Evolutionary conservation across 768 basidiomycete genomes (phyloP), one percentile per base, ranked within the genome.

Genomic region (Boletus vinaceobasis): DNA sequence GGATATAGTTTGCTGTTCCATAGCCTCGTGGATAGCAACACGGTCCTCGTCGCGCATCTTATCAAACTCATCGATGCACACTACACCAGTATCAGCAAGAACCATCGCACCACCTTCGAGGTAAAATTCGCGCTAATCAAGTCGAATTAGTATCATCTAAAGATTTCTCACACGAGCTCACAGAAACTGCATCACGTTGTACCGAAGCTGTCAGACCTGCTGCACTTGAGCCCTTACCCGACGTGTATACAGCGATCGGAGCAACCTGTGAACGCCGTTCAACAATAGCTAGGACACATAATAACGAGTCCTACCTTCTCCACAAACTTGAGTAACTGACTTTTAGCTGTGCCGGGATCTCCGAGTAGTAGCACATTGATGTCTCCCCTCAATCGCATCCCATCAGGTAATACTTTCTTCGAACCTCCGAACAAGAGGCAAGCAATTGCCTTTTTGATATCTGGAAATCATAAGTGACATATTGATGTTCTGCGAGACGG

Each of bases 31-130:
- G 56, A 98, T 98, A 0, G 97, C 97, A 5, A 98, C 97, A 52
- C 97, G 86, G 70, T 99, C 97, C 72, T 98, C 96, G 62, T 99
- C 97, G 37, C 96, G 80, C 97, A 99, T 99, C 77, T 99, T 99
- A 75, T 99, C 97, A 64, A 99, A 99, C 71, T 99, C 97, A 64
- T 99, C 97, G 66, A 99, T 99, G 66, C 97, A 98, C 37, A 98
- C 97, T 14, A 99, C 95, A 29, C 97, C 97, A 13, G 91, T 91
- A 68, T 99, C 97, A 1, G 97, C 97, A 36, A 98, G 83, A 7
- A 99, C 97, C 97, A 99, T 98, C 2, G 97, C 97, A 23, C 97
- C 97, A 8, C 97, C 97, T 77, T 99, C 97, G 7, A 99, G 82
- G 73, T 97, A 98, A 73, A 99, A 98, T 71, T 99, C 97, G 43